Percentiles rank a stretch among this genome's conserved stretches.
phyloP scores from a whole-genome alignment of 2,329 filamentous ascomycete genomes.

The Sarocladiaceae sp. region DNA sequence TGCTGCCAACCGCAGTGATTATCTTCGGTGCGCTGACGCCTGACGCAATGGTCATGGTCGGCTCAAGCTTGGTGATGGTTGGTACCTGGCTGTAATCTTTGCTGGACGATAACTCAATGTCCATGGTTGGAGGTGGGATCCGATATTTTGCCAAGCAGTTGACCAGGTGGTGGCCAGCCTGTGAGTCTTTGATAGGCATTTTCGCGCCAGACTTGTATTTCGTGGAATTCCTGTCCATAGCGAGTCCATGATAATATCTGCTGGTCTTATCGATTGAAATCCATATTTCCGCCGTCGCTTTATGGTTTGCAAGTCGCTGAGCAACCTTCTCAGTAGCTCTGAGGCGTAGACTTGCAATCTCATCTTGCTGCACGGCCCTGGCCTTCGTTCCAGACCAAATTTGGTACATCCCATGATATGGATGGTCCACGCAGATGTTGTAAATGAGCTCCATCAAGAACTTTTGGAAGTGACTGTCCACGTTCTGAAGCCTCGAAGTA shows the following conservation, averaged over 20 bases:
- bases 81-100: constrained; percentile 76
- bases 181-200: constrained; percentile 59
- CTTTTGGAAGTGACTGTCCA: constrained; percentile 68
- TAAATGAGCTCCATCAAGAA: constrained; percentile 70
- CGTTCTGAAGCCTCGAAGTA: constrained; percentile 81
- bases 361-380: constrained; percentile 66
- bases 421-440: constrained; percentile 86
- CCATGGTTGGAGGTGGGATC: constrained; percentile 87
- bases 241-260: constrained; percentile 60
- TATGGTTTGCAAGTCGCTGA: constrained; percentile 52
- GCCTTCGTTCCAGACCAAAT: constrained; percentile 79
- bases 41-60: constrained; percentile 77
- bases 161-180: constrained; percentile 58
- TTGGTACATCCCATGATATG: constrained; percentile 96
- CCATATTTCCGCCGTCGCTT: constrained; percentile 56
- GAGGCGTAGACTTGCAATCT: constrained; percentile 68
- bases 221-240: constrained; percentile 58
- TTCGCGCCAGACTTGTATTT: constrained; percentile 66
- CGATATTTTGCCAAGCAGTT: constrained; percentile 58
- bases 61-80: constrained; percentile 65
- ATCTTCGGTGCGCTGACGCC: constrained; percentile 94
- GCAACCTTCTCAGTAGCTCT: constrained; percentile 68
- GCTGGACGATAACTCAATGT: constrained; percentile 68
- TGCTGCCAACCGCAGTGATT: constrained; percentile 72
- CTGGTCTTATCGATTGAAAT: constrained; percentile 69